Conservation (phyloP, 2,329 filamentous ascomycete genomes). For the Aspergillus ruber region DNA sequence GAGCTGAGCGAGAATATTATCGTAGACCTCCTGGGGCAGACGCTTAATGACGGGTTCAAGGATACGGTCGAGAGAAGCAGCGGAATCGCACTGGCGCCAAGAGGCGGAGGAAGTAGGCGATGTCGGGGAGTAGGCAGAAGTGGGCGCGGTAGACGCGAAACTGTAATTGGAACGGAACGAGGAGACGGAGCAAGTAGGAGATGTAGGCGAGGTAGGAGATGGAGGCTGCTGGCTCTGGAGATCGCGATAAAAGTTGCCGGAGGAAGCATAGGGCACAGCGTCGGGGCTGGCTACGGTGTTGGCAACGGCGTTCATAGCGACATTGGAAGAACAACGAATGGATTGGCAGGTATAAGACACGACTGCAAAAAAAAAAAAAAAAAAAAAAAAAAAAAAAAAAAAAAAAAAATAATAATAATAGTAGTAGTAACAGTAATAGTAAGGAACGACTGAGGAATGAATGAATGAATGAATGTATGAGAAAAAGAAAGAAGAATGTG, state of each 20-base stretch:
- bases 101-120: conserved; percentile 23
- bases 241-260: background rate
- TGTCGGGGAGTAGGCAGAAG: conserved; percentile 30
- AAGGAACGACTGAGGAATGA: background rate
- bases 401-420: too few relatives aligned
- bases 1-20: conserved; percentile 48
- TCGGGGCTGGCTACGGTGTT: conserved; percentile 29
- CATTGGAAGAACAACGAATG: conserved; percentile 5
- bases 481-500: conserved; percentile 4
- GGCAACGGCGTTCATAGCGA: conserved; percentile 36
- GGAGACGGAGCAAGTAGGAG: conserved; percentile 29
- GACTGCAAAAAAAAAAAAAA: background rate
- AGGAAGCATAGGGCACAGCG: conserved; percentile 24
- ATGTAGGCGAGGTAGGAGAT: conserved; percentile 13
- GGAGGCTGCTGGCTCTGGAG: background rate
- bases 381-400: too few relatives aligned
- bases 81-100: conserved; percentile 33
- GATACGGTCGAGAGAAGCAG: conserved; percentile 29
- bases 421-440: too few relatives aligned
- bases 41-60: conserved; percentile 35
- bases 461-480: conserved; percentile 5
- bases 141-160: conserved; percentile 29
- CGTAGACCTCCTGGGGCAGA: conserved; percentile 50
- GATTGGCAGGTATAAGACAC: conserved; percentile 7
- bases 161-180: conserved; percentile 33